Evolutionary conservation across 768 basidiomycete genomes (phyloP), one percentile per base, ranked within the genome.

Genomic region (Lactarius vividus): DNA sequence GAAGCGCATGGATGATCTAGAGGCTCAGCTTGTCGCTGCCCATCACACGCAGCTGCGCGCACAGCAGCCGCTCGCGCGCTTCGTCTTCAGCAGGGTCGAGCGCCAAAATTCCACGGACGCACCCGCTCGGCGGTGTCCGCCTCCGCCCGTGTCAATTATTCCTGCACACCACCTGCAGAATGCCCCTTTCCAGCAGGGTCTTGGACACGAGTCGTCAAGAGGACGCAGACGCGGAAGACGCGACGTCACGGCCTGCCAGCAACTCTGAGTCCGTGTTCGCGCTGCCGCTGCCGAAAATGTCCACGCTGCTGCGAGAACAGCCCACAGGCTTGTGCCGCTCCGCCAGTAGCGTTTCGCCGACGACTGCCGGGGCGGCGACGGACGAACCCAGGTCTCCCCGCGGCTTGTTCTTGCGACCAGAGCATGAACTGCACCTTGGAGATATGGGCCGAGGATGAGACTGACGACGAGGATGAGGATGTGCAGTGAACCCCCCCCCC

Each of bases 361-460:
- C 87, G 23, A 87, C 84, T 18, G 83, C 85, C 9, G 87, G 84
- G 69, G 87, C 85, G 13, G 83, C 88, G 74, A 65, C 60, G 35
- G 67, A 70, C 5, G 75, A 81, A 37, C 85, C 84, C 4, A 84
- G 82, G 2, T 89, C 88, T 15, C 89, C 89, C 0, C 81, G 82
- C 15, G 92, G 90, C 71, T 76, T 92, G 55, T 81, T 82, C 66
- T 77, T 92, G 37, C 80, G 84, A 6, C 88, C 91, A 6, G 90
- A 91, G 72, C 88, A 92, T 72, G 91, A 92, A 74, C 67, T 84
- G 49, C 84, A 89, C 69, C 79, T 92, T 9, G 86, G 84, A 0
- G 90, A 92, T 71, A 86, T 92, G 87, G 83, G 87, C 71, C 0
- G 74, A 70, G 40, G 69, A 72, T 23, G 75, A 57, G 5, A 54